Evolutionary conservation across 306 rosid genomes (phyloP), one percentile per base, ranked within the genome.

Genomic region (Dryas drummondii): DNA sequence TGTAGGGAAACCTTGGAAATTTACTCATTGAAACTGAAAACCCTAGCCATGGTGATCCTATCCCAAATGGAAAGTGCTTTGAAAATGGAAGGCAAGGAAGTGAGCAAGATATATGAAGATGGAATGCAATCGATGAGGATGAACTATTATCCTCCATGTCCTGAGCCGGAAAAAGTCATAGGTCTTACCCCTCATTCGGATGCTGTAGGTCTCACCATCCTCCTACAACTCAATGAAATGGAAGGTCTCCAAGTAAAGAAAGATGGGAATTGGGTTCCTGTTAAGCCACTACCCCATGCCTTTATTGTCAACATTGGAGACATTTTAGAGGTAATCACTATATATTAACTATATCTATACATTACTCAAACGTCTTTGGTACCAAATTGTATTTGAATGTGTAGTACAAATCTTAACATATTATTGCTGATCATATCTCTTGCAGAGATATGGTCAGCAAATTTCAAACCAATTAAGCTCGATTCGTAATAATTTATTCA

Each of bases 131-230:
- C 76, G 6, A 80, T 83, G 83, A 80, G 87, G 70, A 72, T 87
- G 76, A 87, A 84, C 82, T 85, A 80, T 50, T 87, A 80, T 53
- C 89, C 89, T 47, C 86, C 83, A 7, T 87, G 91, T 62, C 84
- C 89, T 9, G 58, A 78, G 48, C 86, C 89, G 1, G 86, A 76
- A 59, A 14, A 72, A 51, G 86, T 78, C 16, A 83, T 85, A 19
- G 89, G 89, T 22, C 63, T 84, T 0, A 64, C 71, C 9, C 84
- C 90, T 47, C 88, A 87, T 53, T 87, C 90, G 1, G 88, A 87
- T 61, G 13, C 67, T 3, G 64, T 9, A 2, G 83, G 80, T 4
- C 68, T 87, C 5, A 84, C 83, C 50, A 82, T 87, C 7, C 78
- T 87, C 54, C 78, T 82, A 2, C 88, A 84, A 71, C 51, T 81